Conservation (phyloP, 371 early-diverging fungal genomes). For the Coemansia sp. region DNA sequence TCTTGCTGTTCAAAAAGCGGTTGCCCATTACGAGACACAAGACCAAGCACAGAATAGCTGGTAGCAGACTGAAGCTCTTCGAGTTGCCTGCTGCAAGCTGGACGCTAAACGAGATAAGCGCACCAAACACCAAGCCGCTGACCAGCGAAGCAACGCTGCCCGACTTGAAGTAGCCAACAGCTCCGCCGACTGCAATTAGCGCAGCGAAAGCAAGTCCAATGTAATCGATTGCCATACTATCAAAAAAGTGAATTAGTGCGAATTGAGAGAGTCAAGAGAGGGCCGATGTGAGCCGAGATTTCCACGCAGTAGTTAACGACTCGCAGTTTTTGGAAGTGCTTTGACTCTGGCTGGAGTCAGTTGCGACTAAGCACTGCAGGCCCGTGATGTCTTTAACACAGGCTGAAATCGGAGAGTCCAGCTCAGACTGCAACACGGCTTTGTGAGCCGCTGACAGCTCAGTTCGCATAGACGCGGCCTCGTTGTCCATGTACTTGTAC, state of each 20-base stretch:
- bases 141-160: conserved; percentile 38
- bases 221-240: conserved; percentile 26
- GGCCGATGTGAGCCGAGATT: conserved; percentile 4
- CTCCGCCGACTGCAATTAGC: conserved; percentile 35
- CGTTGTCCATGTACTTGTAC: conserved; percentile 17
- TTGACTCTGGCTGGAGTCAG: not conserved
- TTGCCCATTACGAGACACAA: conserved; percentile 60
- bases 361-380: not conserved
- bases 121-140: conserved; percentile 36
- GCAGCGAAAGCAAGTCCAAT: conserved; percentile 26
- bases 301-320: not conserved
- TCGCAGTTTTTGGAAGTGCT: not conserved
- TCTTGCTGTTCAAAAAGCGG: conserved; percentile 57
- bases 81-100: conserved; percentile 26
- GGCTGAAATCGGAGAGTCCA: conserved; percentile 17
- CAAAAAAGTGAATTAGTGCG: not conserved
- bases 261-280: not conserved
- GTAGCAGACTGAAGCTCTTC: conserved; percentile 15
- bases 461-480: conserved; percentile 10
- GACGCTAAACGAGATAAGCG: conserved; percentile 27
- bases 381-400: conserved; percentile 9
- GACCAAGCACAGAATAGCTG: conserved; percentile 50
- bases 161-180: conserved; percentile 36
- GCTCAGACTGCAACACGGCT: conserved; percentile 10
- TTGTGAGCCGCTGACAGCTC: conserved; percentile 17